Evolutionary conservation across 345 rosid species (phyloP), one percentile per base, ranked within the genome.

Genomic region (Boechera divaricarpa): DNA sequence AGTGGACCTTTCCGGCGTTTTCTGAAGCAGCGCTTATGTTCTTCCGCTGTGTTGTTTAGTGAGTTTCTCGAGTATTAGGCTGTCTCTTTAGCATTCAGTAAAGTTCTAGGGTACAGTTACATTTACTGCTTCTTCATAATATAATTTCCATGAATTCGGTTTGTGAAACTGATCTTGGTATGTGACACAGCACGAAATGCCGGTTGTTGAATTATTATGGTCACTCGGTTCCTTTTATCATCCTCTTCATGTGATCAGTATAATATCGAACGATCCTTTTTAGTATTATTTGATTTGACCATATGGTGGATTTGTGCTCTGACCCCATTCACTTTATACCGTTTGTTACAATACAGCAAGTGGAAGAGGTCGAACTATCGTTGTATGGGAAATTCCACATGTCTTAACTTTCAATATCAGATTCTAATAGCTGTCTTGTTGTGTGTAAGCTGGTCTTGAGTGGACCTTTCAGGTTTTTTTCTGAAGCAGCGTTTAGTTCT

Each of bases 251-350:
- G 47, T 58, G 48, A 41, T 55, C 61, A 51, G 26, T 70, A 77
- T 70, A 79, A 65, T 67, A 69, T 74, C n/a, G 54, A 54, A 76
- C 69, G 64, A 38, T 39, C 67, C 52, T 52, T 77, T 31, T 68
- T 42, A 70, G 54, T 72, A 45, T 48, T 33, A 45, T 74, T 63
- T 69, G 80, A 82, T 81, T 58, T 67, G 82, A 55, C 70, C 53
- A 28, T 70, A 52, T 78, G 82, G 86, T 86, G 82, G 81, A 69
- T 79, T 79, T 82, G 67, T 49, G 68, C 74, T 87, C 83, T 69
- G 78, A 85, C 62, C 72, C 83, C 86, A 82, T 83, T 76, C 42
- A 2, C 53, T 72, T 58, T 70, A 29, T 67, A 65, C 68, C 18
- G 47, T 42, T 77, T 60, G 77, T 69, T 74, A 42, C 42, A 9